A percentile compares a stretch with the other conserved stretches of the same genome.
Conservation (phyloP, 495 filamentous ascomycete species). For the Talaromyces adpressus region DNA sequence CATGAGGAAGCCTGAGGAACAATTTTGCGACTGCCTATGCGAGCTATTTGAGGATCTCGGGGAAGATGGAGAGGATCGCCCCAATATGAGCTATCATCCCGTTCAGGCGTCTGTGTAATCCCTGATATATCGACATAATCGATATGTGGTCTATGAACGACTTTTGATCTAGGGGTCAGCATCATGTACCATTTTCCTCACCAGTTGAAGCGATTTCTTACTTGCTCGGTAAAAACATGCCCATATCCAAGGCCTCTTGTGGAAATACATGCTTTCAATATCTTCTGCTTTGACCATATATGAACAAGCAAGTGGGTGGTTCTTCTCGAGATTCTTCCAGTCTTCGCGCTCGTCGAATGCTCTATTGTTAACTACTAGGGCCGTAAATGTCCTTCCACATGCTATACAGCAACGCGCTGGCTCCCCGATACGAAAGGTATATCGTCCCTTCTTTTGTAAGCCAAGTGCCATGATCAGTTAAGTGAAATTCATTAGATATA, state of each 20-base stretch:
- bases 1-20: neutral
- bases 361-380: neutral
- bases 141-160: constrained; percentile 4
- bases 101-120: neutral
- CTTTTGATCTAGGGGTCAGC: neutral
- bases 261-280: constrained; percentile 7
- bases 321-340: neutral
- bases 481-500: neutral
- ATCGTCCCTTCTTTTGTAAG: neutral
- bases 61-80: neutral
- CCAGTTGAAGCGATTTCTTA: neutral
- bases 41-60: neutral
- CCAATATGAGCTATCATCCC: neutral
- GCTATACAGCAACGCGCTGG: neutral
- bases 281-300: constrained; percentile 5
- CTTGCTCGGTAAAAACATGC: constrained; percentile 5
- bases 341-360: constrained; percentile 3
- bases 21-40: neutral
- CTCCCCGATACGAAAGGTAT: neutral
- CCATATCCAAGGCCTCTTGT: neutral
- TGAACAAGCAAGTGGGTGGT: neutral
- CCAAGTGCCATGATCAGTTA: neutral
- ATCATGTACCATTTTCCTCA: neutral
- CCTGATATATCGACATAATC: constrained; percentile 4
- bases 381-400: neutral